Base-by-base conservation (phyloP, 306 rosid genomes). In the Malus sieversii region DNA sequence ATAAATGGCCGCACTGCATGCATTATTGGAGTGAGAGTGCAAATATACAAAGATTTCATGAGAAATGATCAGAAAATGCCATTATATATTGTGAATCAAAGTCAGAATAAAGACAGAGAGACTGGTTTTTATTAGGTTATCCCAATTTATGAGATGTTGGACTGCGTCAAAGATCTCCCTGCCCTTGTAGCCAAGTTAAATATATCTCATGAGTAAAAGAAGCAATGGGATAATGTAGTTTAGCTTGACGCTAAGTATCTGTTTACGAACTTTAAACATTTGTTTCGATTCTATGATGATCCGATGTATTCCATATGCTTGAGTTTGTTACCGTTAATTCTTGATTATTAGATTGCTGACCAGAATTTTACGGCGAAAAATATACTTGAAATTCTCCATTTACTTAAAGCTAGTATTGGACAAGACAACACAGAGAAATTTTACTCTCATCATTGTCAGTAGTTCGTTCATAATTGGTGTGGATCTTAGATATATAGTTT, bases 21-120 rank as follows among this genome's bases (percentile, higher is more conserved):
- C 55, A 51, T 51, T 61, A 60, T 61, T 45, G 72, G 77, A 74
- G 70, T 9, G 70, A 45, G 77, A 44, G 44, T n/a, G 68, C 58
- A 7, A 74, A 29, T 10, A 18, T 73, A 5, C 66, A 27, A 57
- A 40, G 77, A 44, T 18, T 32, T 72, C n/a, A 1, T 51, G 42
- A n/a, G 29, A 52, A 20, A 18, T 52, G n/a, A 18, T 8, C 58
- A 52, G 58, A 18, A 52, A 18, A 6, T 6, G 40, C 40, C 40
- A 35, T 6, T 35, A 35, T 35, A 35, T 35, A 35, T 35, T 35
- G 40, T 52, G 58, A 52, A 57, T 61, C 23, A 13, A 61, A 61
- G 19, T 61, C 32, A 61, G 33, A 27, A 61, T 61, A 61, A 61
- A 2, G 66, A 61, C 66, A 27, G 0, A 61, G 66, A 2, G 10